phyloP scores from a whole-genome alignment of 345 rosid genomes.

The Arabidopsis arenosa region DNA sequence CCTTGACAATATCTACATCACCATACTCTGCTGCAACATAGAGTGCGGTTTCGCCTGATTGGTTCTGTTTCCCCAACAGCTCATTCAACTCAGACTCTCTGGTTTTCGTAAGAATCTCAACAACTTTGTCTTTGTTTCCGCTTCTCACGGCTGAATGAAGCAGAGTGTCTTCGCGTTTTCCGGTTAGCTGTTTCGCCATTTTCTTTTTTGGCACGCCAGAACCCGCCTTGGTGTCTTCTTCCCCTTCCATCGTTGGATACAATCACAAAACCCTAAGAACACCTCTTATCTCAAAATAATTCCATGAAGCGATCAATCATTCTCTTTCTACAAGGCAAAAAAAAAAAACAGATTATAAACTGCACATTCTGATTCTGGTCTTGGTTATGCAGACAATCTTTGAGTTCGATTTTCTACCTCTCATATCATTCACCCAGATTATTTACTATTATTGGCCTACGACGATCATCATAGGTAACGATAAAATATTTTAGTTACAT shows the following conservation, averaged over 20 bases:
- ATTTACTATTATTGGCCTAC: slow-evolving; percentile 16
- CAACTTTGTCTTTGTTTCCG: slow-evolving; percentile 58
- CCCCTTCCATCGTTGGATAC: slow-evolving; percentile 32
- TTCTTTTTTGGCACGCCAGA: slow-evolving; percentile 54
- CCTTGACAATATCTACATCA: slow-evolving; percentile 69
- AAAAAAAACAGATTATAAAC: slow-evolving; percentile 54
- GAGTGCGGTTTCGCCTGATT: slow-evolving; percentile 91
- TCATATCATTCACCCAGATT: slow-evolving; percentile 19
- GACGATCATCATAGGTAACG: not conserved
- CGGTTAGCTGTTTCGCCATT: slow-evolving; percentile 88
- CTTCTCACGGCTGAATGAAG: slow-evolving; percentile 84
- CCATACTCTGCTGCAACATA: slow-evolving; percentile 93
- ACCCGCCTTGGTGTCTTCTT: slow-evolving; percentile 17
- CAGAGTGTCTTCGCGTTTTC: slow-evolving; percentile 77
- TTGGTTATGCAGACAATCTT: slow-evolving; percentile 8
- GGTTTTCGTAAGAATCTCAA: slow-evolving; percentile 54
- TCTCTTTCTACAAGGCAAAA: slow-evolving; percentile 34
- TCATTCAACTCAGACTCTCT: slow-evolving; percentile 56
- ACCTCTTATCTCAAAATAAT: not conserved
- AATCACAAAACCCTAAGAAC: slow-evolving; percentile 15
- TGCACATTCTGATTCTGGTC: slow-evolving; percentile 16
- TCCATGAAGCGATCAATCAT: not conserved
- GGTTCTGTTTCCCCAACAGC: slow-evolving; percentile 75
- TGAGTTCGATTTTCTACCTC: slow-evolving; percentile 21
- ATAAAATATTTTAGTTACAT: not conserved